Conservation (phyloP, 148 eudicot genomes). For the Bassia scoparia region DNA sequence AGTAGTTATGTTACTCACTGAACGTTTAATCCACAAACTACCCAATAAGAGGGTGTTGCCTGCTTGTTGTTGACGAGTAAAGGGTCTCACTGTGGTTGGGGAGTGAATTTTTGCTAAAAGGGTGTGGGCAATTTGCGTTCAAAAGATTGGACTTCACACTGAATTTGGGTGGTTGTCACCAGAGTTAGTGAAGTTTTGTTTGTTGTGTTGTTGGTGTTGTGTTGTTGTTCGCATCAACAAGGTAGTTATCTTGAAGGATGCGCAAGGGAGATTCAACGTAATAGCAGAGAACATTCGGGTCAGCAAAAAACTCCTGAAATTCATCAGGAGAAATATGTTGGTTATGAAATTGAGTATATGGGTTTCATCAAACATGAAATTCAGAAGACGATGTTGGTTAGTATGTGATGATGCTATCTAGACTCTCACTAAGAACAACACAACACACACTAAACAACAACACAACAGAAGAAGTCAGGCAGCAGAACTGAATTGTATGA, state of each 20-base stretch:
- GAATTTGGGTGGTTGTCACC: constrained; percentile 17
- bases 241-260: constrained; percentile 44
- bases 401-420: too few species aligned
- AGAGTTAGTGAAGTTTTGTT: neutral
- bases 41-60: constrained; percentile 37
- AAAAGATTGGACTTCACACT: constrained; percentile 30
- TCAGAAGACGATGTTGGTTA: constrained; percentile 62
- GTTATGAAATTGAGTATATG: constrained; percentile 19
- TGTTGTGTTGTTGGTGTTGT: neutral
- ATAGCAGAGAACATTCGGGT: constrained; percentile 48
- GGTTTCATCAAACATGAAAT: constrained; percentile 50
- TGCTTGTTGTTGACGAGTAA: constrained; percentile 33
- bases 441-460: too few species aligned
- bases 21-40: constrained; percentile 27
- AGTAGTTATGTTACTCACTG: too few species aligned
- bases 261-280: constrained; percentile 47
- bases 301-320: constrained; percentile 36
- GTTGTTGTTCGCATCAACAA: constrained; percentile 28
- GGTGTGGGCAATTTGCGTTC: constrained; percentile 47
- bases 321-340: constrained; percentile 27
- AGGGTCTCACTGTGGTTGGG: constrained; percentile 52
- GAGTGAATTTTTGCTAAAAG: constrained; percentile 53
- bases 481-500: too few species aligned
- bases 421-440: too few species aligned
- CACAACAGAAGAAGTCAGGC: too few species aligned